Conservation (phyloP, 768 basidiomycete genomes). For the Mycena sanguinolenta region DNA sequence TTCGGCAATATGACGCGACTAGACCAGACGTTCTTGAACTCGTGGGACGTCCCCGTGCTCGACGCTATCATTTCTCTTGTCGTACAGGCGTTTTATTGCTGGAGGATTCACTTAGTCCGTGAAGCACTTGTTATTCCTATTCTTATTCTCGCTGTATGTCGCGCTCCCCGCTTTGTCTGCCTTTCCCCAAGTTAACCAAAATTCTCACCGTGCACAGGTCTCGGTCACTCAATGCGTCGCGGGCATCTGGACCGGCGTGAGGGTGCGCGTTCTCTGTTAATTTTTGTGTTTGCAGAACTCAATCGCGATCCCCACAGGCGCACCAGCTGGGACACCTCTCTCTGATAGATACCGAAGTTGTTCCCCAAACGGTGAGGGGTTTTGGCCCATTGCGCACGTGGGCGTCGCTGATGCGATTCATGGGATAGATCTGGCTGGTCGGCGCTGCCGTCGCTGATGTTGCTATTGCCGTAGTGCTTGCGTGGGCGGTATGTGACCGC, state of each 20-base stretch:
- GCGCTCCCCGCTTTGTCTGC: background rate
- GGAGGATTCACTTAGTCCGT: slow-evolving; percentile 32
- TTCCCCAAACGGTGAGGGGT: slow-evolving; percentile 21
- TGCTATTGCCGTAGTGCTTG: slow-evolving; percentile 24
- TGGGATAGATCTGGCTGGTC: slow-evolving; percentile 31
- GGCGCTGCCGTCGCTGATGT: slow-evolving; percentile 32
- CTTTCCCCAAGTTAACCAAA: background rate
- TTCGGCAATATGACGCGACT: slow-evolving; percentile 36
- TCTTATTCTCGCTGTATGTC: slow-evolving; percentile 25
- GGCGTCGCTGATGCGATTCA: too few species aligned
- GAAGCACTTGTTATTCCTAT: slow-evolving; percentile 10
- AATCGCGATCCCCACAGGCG: background rate
- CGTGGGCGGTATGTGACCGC: slow-evolving; percentile 22
- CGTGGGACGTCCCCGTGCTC: slow-evolving; percentile 39
- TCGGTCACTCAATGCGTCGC: slow-evolving; percentile 22
- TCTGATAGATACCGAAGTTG: slow-evolving; percentile 27
- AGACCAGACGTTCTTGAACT: slow-evolving; percentile 29
- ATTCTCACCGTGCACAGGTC: slow-evolving; percentile 15
- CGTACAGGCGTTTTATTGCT: slow-evolving; percentile 39
- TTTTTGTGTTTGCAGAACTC: background rate
- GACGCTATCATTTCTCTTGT: slow-evolving; percentile 35
- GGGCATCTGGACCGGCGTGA: slow-evolving; percentile 20
- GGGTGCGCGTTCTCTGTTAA: background rate
- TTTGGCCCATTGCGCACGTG: background rate
- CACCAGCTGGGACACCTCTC: slow-evolving; percentile 25